Base-by-base conservation (phyloP, 2,329 filamentous ascomycete species). In the Aspergillus puulaauensis region DNA sequence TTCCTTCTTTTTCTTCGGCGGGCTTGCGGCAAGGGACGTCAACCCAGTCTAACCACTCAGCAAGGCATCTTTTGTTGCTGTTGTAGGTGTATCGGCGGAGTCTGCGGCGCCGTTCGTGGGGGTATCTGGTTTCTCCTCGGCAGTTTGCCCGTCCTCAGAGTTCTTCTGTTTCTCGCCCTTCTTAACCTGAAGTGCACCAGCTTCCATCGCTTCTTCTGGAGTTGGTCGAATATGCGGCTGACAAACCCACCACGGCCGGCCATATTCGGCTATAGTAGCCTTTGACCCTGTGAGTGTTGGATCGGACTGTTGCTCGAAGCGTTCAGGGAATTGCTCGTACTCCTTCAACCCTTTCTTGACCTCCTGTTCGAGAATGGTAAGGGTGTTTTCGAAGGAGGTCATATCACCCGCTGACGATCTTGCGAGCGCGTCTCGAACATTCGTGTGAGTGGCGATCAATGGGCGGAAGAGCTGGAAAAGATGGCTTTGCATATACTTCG, bases 381-480 rank as follows among this genome's bases (percentile, higher is more conserved):
- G 80, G 1, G 97, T 86, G 11, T 85, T 81, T 73, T 98, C 93
- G 68, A 90, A 93, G 0, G 84, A 86, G 1, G 82, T 79, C 54
- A 98, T 85, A 65, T 96, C 89, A 37, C 90, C 89, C 0, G 85
- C 80, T 19, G 83, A 78, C 15, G 82, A 84, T 60, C 81, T 81
- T 0, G 91, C 93, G 2, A 99, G 82, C n/a, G 88, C 85, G 70
- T 98, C 91, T 33, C 95, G 86, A 33, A 98, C 86, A 64, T 95
- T 83, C 23, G 90, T 93, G 74, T 97, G 90, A 61, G 82, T 83
- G 2, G 87, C 81, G 35, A 99, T 87, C 23, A 98, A 83, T 33
- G 93, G 87, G 15, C 93, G 85, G 21, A 98, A 83, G 24, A 99
- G 83, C 72, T 96, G 90, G 80, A 99, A 99, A 44, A 97, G 84